Percentiles rank a stretch among this genome's conserved stretches.
Conservation (phyloP, 1,284 basidiomycete species). For the Coniferiporia sulphurascens region DNA sequence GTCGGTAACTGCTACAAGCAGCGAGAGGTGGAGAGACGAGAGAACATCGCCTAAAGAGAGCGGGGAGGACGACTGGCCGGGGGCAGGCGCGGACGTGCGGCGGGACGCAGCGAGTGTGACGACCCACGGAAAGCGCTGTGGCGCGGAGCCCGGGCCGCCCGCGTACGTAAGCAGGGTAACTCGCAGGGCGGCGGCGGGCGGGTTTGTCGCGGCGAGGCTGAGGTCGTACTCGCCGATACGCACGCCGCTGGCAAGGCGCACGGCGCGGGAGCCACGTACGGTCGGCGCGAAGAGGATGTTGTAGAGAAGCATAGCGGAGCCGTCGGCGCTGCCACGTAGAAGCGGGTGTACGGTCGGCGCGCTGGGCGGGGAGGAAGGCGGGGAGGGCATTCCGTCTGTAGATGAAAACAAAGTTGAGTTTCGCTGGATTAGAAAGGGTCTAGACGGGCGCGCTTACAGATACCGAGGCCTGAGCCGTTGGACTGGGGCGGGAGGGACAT, state of each 20-base stretch:
- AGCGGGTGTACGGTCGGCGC: constrained; percentile 9
- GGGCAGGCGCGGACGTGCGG: constrained; percentile 8
- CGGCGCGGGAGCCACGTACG: neutral
- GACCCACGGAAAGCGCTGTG: constrained; percentile 4
- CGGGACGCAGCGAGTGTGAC: constrained; percentile 7
- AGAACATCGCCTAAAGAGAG: constrained; percentile 10
- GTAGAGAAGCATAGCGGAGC: neutral
- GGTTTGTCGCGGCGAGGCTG: neutral
- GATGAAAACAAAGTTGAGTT: neutral
- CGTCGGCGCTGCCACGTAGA: neutral
- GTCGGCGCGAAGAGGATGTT: constrained; percentile 5
- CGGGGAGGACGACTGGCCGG: neutral
- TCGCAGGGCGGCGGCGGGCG: neutral
- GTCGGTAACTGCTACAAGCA: constrained; percentile 5
- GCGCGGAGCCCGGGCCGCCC: neutral
- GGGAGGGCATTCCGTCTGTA: constrained; percentile 3
- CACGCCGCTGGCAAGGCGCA: neutral
- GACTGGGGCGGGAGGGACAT: constrained; percentile 7
- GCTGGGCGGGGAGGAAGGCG: neutral
- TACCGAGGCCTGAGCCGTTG: neutral
- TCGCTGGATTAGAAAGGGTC: neutral
- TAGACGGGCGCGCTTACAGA: constrained; percentile 8
- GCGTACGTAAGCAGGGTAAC: constrained; percentile 6
- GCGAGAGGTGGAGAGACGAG: constrained; percentile 5
- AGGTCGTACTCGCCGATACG: neutral